Evolutionary conservation across 495 filamentous ascomycete species (phyloP).

Genomic region (Penicillium desertorum): DNA sequence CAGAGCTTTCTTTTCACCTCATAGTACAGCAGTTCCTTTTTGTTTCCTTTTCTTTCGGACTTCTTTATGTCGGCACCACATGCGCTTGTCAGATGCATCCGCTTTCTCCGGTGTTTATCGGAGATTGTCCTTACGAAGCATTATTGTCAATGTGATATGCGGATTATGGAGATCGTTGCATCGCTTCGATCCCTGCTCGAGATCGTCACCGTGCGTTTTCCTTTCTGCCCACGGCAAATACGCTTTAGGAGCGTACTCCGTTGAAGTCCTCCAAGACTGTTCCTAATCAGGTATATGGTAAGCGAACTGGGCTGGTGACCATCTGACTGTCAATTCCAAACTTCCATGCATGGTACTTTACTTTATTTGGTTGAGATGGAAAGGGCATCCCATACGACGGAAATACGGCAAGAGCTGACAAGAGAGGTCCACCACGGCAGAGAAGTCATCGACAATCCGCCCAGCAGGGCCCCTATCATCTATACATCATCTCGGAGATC

Average conservation of each 20-base stretch:
- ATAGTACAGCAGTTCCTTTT: neutral
- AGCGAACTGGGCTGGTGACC: conserved; percentile 16
- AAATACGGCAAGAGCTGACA: conserved; percentile 9
- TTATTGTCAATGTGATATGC: neutral
- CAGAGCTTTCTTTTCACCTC: conserved; percentile 10
- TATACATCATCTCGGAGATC: conserved; percentile 19
- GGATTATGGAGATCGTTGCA: conserved; percentile 8
- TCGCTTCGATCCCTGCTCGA: neutral
- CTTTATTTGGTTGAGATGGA: conserved; percentile 17
- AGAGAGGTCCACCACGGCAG: neutral
- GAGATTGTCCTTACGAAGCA: conserved; percentile 1
- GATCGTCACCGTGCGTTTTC: conserved; percentile 1
- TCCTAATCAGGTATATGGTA: conserved; percentile 1
- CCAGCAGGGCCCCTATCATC: neutral
- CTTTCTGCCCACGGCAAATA: neutral
- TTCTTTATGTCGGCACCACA: conserved; percentile 8
- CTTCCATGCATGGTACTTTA: conserved; percentile 4
- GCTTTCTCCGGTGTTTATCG: conserved; percentile 10
- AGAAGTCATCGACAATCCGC: conserved; percentile 1
- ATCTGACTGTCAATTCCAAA: conserved; percentile 17
- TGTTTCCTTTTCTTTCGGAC: neutral
- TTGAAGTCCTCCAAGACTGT: neutral
- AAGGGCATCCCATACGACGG: conserved; percentile 10
- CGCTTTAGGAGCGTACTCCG: neutral
- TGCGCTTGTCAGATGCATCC: conserved; percentile 11